These are phyloP conservation scores for Agmasoma carcini DNA, from an alignment of 371 early-diverging fungal species.

Conservation along the genomic window DNA sequence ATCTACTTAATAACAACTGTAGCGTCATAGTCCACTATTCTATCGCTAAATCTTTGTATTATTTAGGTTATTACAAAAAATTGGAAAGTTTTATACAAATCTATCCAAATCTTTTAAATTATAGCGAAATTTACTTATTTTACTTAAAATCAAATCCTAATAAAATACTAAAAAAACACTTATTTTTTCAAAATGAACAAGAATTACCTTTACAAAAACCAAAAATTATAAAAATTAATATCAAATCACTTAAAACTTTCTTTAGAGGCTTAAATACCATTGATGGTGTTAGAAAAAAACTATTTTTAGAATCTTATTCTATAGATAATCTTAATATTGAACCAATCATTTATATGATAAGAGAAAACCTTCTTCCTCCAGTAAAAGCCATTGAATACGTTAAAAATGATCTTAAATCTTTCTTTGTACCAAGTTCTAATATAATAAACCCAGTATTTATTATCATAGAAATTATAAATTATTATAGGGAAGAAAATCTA, in stretches of 20 bases:
- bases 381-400: slow-evolving; percentile 9
- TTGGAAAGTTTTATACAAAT: too few species aligned
- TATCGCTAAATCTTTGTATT: too few species aligned
- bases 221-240: background rate
- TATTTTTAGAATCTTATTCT: slow-evolving; percentile 16
- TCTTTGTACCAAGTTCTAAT: background rate
- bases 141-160: too few species aligned
- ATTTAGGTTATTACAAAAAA: too few species aligned
- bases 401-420: background rate
- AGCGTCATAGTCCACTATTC: too few species aligned
- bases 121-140: too few species aligned
- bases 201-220: too few species aligned
- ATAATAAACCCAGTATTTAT: background rate
- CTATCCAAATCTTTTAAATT: too few species aligned
- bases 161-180: too few species aligned
- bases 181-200: too few species aligned
- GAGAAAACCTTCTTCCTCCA: slow-evolving; percentile 2
- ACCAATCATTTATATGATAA: slow-evolving; percentile 12
- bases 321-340: slow-evolving; percentile 18
- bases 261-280: slow-evolving; percentile 10
- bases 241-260: slow-evolving; percentile 7
- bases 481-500: slow-evolving; percentile 4
- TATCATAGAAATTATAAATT: slow-evolving; percentile 5
- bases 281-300: slow-evolving; percentile 16
- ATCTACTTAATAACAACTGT: too few species aligned